phyloP scores from a whole-genome alignment of 2,329 filamentous ascomycete species.

The Phialocephala subalpina region DNA sequence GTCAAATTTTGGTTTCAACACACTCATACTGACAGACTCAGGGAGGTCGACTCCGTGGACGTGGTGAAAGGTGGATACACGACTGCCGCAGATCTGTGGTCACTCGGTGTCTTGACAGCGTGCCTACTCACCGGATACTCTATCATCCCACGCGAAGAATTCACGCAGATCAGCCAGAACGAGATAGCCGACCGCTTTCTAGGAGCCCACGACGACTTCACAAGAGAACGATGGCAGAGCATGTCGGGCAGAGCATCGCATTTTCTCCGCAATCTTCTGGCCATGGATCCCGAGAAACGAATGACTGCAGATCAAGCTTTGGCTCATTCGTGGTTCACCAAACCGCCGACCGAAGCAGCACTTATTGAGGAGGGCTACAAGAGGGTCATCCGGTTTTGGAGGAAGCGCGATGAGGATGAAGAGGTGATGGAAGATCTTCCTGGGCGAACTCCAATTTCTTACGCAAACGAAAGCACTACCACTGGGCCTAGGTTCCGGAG shows the following conservation, averaged over 20 bases:
- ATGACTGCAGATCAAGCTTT: conserved; percentile 46
- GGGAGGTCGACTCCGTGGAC: conserved; percentile 34
- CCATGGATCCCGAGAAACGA: conserved; percentile 42
- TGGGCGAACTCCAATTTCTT: not conserved
- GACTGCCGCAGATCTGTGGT: conserved; percentile 43
- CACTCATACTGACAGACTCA: conserved; percentile 23
- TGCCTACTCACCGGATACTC: conserved; percentile 38
- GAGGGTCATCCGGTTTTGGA: conserved; percentile 39
- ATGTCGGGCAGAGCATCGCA: conserved; percentile 32
- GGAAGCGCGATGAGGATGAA: conserved; percentile 30
- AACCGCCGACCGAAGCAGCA: conserved; percentile 34
- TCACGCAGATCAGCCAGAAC: conserved; percentile 34
- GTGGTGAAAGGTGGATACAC: conserved; percentile 37
- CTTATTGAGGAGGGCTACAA: conserved; percentile 37
- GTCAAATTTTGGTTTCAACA: conserved; percentile 14
- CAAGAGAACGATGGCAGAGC: conserved; percentile 26
- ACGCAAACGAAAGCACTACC: not conserved
- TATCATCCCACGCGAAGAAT: conserved; percentile 30
- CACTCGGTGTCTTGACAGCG: conserved; percentile 41
- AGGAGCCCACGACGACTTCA: conserved; percentile 17
- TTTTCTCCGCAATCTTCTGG: conserved; percentile 47
- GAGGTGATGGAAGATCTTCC: conserved; percentile 38
- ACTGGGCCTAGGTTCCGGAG: conserved; percentile 19
- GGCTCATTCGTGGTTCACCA: conserved; percentile 49
- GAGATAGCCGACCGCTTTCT: conserved; percentile 30